Evolutionary conservation across 176 grass and related monocot species (phyloP).

Genomic region (Triticum timopheevii): DNA sequence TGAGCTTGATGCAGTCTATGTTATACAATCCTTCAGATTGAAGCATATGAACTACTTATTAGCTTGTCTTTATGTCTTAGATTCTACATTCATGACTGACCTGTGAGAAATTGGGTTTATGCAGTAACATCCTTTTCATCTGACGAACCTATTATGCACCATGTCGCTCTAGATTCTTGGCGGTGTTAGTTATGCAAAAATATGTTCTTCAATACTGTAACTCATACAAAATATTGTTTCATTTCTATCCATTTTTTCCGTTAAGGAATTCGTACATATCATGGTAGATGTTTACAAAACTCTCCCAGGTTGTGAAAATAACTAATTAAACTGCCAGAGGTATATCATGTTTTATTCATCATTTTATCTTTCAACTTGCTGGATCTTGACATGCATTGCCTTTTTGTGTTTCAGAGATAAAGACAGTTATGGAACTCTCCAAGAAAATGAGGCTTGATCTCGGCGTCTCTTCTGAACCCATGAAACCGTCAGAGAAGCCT

Average conservation of each 20-base stretch:
- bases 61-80: background rate
- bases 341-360: background rate
- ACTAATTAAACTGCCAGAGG: background rate
- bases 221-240: background rate
- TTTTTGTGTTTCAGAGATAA: conserved; percentile 58
- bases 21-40: background rate
- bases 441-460: conserved; percentile 60
- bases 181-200: background rate
- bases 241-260: background rate
- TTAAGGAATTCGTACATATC: background rate
- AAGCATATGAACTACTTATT: background rate
- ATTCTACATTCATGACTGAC: background rate
- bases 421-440: conserved; percentile 57
- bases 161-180: background rate
- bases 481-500: conserved; percentile 41
- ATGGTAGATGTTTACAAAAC: background rate
- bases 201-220: background rate
- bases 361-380: background rate
- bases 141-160: background rate
- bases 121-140: too few relatives aligned
- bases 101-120: background rate
- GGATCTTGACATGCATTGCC: conserved; percentile 3
- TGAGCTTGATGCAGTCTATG: background rate
- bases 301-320: background rate
- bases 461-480: conserved; percentile 16